A percentile compares a stretch with the other conserved stretches of the same genome.
These are phyloP conservation scores for Xylaria sp. DNA, from an alignment of 2,329 filamentous ascomycete species.

Conservation along the genomic window DNA sequence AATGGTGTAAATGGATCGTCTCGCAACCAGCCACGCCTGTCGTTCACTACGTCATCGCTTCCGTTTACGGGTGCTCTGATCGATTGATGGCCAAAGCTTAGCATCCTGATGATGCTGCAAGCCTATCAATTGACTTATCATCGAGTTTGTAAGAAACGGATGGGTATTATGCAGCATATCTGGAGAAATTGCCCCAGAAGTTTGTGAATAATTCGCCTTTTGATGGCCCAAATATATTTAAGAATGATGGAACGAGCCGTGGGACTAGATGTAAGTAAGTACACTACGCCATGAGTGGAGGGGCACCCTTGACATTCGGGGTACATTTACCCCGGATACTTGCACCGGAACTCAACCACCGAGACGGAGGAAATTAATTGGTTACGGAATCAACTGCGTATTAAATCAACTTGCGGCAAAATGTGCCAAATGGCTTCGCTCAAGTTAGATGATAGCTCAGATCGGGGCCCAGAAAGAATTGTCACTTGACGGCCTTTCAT, in stretches of 20 bases:
- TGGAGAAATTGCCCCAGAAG: background rate
- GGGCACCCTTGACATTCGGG: conserved; percentile 29
- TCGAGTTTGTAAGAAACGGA: background rate
- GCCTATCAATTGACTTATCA: background rate
- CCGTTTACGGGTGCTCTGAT: background rate
- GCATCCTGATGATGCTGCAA: background rate
- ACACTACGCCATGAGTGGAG: conserved; percentile 8
- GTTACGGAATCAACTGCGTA: background rate
- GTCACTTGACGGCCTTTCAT: background rate
- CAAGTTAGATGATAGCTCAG: background rate
- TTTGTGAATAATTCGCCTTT: background rate
- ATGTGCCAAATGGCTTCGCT: background rate
- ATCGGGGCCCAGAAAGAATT: background rate
- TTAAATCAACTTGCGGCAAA: background rate
- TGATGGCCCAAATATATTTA: background rate
- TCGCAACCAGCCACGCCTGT: background rate
- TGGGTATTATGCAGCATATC: background rate
- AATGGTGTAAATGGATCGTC: background rate
- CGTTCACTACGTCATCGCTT: conserved; percentile 7
- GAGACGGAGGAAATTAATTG: conserved; percentile 19
- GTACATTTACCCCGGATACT: conserved; percentile 33
- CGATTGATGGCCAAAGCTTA: background rate
- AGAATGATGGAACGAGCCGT: background rate
- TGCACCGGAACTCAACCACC: conserved; percentile 7
- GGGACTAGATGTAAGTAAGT: background rate